These are phyloP conservation scores for Serendipita sp. DNA, from an alignment of 768 basidiomycete species.

Conservation along the genomic window DNA sequence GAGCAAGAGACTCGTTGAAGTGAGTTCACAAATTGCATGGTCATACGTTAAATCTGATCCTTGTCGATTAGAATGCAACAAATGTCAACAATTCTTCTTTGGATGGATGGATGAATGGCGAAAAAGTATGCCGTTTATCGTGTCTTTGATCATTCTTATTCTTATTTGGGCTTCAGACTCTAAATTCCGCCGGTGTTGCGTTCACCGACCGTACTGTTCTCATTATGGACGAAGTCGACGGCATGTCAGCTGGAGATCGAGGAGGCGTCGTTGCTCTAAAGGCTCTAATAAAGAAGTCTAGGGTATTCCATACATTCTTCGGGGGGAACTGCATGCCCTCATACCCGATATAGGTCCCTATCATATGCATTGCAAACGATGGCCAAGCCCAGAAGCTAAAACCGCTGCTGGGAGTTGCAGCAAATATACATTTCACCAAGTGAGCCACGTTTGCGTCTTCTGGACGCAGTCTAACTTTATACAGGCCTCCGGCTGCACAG, in stretches of 20 bases:
- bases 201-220: conserved; percentile 72
- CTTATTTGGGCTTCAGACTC: conserved; percentile 23
- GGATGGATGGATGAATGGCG: conserved; percentile 57
- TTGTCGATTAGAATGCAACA: conserved; percentile 48
- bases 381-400: conserved; percentile 76
- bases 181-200: conserved; percentile 51
- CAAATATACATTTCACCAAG: conserved; percentile 62
- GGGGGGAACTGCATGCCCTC: neutral
- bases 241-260: conserved; percentile 95
- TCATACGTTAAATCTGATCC: neutral
- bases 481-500: conserved; percentile 57
- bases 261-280: conserved; percentile 93
- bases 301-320: conserved; percentile 28
- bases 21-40: conserved; percentile 17
- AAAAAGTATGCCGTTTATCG: neutral
- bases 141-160: neutral
- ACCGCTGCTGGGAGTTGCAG: conserved; percentile 60
- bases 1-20: conserved; percentile 95
- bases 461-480: neutral
- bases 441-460: conserved; percentile 21
- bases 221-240: conserved; percentile 99
- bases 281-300: conserved; percentile 81
- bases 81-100: conserved; percentile 81
- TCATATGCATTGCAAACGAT: conserved; percentile 97
- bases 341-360: conserved; percentile 52